A percentile compares a stretch with the other conserved stretches of the same genome.
phyloP scores from a whole-genome alignment of 495 filamentous ascomycete species.

The Cryomyces minteri region DNA sequence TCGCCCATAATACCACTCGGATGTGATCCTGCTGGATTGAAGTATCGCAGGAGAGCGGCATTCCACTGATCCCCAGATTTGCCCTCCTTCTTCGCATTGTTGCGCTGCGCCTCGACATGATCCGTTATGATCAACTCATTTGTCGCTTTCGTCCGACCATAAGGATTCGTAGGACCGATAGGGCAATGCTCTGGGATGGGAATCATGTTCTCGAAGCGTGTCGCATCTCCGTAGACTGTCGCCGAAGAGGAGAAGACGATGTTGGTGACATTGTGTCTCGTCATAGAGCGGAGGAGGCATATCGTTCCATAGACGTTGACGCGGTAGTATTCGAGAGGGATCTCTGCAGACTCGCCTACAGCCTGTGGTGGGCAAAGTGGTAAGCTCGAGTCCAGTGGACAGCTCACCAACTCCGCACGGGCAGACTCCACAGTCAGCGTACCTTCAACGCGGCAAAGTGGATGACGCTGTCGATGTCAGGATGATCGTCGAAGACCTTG shows the following conservation, averaged over 20 bases:
- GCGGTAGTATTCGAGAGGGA: slow-evolving; percentile 91
- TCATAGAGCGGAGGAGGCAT: slow-evolving; percentile 73
- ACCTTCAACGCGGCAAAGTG: slow-evolving; percentile 98
- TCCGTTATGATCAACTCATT: slow-evolving; percentile 87
- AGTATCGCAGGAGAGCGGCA: slow-evolving; percentile 83
- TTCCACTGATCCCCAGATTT: slow-evolving; percentile 74
- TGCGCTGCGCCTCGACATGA: slow-evolving; percentile 70
- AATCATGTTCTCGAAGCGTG: slow-evolving; percentile 92
- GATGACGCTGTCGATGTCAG: slow-evolving; percentile 90
- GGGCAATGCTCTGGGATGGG: slow-evolving; percentile 96
- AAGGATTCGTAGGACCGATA: slow-evolving; percentile 90
- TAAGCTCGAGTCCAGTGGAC: no score
- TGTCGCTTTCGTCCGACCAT: slow-evolving; percentile 84
- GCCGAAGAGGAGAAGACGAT: slow-evolving; percentile 96
- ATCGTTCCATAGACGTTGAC: slow-evolving; percentile 93
- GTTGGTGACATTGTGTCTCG: slow-evolving; percentile 73
- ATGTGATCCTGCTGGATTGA: slow-evolving; percentile 92
- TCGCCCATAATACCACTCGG: slow-evolving; percentile 97
- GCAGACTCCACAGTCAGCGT: slow-evolving; percentile 6
- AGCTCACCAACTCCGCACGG: no score
- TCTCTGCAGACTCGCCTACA: slow-evolving; percentile 89
- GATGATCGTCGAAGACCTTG: slow-evolving; percentile 74
- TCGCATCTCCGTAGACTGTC: slow-evolving; percentile 96
- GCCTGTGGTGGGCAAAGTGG: slow-evolving; percentile 32
- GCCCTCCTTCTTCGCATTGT: slow-evolving; percentile 61